These are phyloP conservation scores for Bassia scoparia DNA, from an alignment of 148 eudicot genomes.

Conservation along the genomic window DNA sequence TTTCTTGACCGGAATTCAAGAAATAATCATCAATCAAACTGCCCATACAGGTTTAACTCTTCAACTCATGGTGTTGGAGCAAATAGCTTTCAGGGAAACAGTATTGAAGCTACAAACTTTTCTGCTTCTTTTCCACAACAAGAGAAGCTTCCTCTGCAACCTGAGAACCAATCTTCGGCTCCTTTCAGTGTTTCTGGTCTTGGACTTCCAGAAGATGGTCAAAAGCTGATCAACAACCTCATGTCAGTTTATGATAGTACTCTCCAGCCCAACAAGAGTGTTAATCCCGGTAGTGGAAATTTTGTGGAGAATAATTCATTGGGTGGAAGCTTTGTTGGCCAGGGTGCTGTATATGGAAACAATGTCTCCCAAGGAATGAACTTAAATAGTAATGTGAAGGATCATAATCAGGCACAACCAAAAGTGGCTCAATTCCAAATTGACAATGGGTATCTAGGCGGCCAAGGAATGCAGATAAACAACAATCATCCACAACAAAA, in stretches of 20 bases:
- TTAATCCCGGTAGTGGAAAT: conserved; percentile 7
- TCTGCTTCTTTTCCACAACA: conserved; percentile 29
- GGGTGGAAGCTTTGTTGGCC: conserved; percentile 23
- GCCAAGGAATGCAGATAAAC: conserved; percentile 14
- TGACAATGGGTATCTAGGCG: conserved; percentile 15
- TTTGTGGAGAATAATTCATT: conserved; percentile 13
- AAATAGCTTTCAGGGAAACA: conserved; percentile 20
- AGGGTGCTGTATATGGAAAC: conserved; percentile 21
- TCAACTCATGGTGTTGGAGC: conserved; percentile 32
- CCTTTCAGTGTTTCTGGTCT: conserved; percentile 30
- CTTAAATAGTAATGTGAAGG: background rate
- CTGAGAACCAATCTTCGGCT: conserved; percentile 24
- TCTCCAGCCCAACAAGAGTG: conserved; percentile 22
- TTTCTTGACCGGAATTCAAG: conserved; percentile 47
- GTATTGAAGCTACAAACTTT: conserved; percentile 21
- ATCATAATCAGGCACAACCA: conserved; percentile 14
- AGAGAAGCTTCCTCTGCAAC: conserved; percentile 26
- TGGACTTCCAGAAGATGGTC: conserved; percentile 43
- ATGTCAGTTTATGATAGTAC: conserved; percentile 34
- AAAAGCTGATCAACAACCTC: conserved; percentile 39
- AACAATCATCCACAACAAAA: conserved; percentile 21
- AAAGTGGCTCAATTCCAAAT: conserved; percentile 26
- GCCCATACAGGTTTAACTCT: conserved; percentile 30
- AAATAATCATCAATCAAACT: conserved; percentile 47
- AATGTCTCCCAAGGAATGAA: conserved; percentile 25